These are phyloP conservation scores for Penicillium nucicola DNA, from an alignment of 495 filamentous ascomycete genomes.

Conservation along the genomic window DNA sequence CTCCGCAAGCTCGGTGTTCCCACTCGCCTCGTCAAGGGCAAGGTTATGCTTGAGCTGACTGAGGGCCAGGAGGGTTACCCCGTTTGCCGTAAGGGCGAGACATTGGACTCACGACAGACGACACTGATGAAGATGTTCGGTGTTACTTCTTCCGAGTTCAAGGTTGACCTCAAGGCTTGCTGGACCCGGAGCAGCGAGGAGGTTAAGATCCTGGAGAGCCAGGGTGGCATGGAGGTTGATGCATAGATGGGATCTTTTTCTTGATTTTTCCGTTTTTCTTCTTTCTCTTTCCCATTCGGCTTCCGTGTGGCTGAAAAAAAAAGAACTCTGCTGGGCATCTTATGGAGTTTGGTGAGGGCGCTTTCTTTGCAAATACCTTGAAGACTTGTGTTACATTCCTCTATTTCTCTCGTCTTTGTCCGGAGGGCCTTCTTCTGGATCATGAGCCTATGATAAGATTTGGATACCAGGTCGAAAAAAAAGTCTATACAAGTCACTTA, in stretches of 20 bases:
- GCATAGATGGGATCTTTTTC: conserved; percentile 22
- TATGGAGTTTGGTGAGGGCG: conserved; percentile 41
- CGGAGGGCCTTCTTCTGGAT: conserved; percentile 24
- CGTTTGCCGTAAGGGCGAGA: conserved; percentile 78
- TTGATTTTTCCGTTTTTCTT: conserved; percentile 9
- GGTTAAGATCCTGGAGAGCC: conserved; percentile 39
- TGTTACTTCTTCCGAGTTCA: conserved; percentile 83
- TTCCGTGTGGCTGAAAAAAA: conserved; percentile 19
- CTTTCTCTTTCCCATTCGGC: conserved; percentile 20
- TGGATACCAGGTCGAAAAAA: conserved; percentile 31
- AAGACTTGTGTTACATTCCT: conserved; percentile 19
- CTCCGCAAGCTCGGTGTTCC: conserved; percentile 85
- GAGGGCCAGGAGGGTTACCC: conserved; percentile 64
- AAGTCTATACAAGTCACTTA: conserved; percentile 9
- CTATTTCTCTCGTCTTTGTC: conserved; percentile 15
- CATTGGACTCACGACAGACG: conserved; percentile 84
- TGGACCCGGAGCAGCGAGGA: conserved; percentile 43
- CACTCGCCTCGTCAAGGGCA: conserved; percentile 81
- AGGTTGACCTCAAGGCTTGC: conserved; percentile 67
- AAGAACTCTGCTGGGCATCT: conserved; percentile 32
- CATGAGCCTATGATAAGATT: conserved; percentile 37
- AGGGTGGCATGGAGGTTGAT: conserved; percentile 42
- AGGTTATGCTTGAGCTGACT: conserved; percentile 74
- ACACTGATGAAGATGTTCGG: conserved; percentile 92
- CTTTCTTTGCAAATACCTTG: conserved; percentile 27